Evolutionary conservation across 31 red algal species (phyloP).

Genomic region (Odonthalia washingtoniensis): DNA sequence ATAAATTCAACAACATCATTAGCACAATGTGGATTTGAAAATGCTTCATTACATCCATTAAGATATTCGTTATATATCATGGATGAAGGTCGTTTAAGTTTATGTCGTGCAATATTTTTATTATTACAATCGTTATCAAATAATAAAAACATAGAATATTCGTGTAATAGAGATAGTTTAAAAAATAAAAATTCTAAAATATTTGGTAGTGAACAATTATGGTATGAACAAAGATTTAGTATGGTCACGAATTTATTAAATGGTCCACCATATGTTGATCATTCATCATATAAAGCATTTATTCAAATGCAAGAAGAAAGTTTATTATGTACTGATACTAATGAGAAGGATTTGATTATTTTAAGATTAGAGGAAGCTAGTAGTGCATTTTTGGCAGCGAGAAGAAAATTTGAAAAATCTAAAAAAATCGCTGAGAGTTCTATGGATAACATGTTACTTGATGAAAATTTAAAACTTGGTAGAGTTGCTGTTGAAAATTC

Average conservation of each 20-base stretch:
- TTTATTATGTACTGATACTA: slow-evolving; percentile 25
- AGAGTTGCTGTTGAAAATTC: slow-evolving; percentile 74
- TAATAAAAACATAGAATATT: slow-evolving; percentile 48
- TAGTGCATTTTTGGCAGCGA: slow-evolving; percentile 51
- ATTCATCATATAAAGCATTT: slow-evolving; percentile 52
- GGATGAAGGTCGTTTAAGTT: slow-evolving; percentile 67
- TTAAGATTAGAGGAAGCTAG: slow-evolving; percentile 64
- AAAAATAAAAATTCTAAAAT: neutral
- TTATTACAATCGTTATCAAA: slow-evolving; percentile 50
- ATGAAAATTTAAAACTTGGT: slow-evolving; percentile 48
- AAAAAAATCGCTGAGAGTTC: slow-evolving; percentile 51
- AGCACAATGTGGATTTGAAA: slow-evolving; percentile 25
- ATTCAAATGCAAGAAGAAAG: slow-evolving; percentile 53
- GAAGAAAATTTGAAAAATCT: slow-evolving; percentile 50
- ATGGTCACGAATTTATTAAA: slow-evolving; percentile 37
- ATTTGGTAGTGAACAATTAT: slow-evolving; percentile 63
- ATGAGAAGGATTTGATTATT: slow-evolving; percentile 44
- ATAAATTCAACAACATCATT: slow-evolving; percentile 53
- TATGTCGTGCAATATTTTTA: slow-evolving; percentile 57
- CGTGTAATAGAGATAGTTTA: slow-evolving; percentile 17
- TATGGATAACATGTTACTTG: slow-evolving; percentile 26
- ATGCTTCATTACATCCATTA: slow-evolving; percentile 57
- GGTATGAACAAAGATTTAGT: slow-evolving; percentile 78
- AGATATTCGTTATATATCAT: slow-evolving; percentile 51
- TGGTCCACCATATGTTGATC: slow-evolving; percentile 59